Base-by-base conservation (phyloP, 208 protist species). In the Crithidia fasciculata region DNA sequence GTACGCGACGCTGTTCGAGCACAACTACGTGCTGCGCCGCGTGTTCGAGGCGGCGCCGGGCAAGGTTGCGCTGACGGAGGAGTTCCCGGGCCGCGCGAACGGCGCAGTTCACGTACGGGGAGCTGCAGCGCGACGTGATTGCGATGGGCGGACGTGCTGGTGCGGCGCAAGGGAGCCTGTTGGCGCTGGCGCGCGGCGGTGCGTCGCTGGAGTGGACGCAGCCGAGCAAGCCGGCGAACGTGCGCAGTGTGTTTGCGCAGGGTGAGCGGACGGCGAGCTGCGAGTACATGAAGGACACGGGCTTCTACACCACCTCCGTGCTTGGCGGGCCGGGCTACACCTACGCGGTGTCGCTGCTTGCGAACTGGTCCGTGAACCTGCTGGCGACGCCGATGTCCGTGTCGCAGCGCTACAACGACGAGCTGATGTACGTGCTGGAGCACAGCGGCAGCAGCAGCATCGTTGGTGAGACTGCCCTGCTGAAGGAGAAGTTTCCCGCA, bases 341-440 rank as follows among this genome's bases (percentile, higher is more conserved):
- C 43, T 96, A 85, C 75, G 86, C 89, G 4, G 89, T 96, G 15
- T 87, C 88, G 36, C 81, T 96, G 43, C 79, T 96, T 12, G 87
- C 89, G 41, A 67, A 55, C 28, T 96, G 91, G 89, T 79, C 91
- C 10, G 45, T 92, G 45, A 94, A 94, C 63, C 87, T 89, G 71
- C 83, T 96, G 74, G 81, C 80, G 45, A 88, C 84, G 40, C 91
- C 91, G 19, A 84, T 96, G 72, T 91, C 87, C n/a, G 78, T 83
- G 15, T 74, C 81, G 45, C 86, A 92, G 76, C 83, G 81, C 16
- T 94, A 89, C 81, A 72, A 86, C 19, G 76, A 79, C 52, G 91
- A 96, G 69, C 81, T 96, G 18, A 91, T 85, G 68, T 93, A 96
- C 73, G 84, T 94, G 53, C 84, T 94, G 55, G 87, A 92, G 47